phyloP scores from a whole-genome alignment of 441 rosid genomes.

The Macaranga tanarius region DNA sequence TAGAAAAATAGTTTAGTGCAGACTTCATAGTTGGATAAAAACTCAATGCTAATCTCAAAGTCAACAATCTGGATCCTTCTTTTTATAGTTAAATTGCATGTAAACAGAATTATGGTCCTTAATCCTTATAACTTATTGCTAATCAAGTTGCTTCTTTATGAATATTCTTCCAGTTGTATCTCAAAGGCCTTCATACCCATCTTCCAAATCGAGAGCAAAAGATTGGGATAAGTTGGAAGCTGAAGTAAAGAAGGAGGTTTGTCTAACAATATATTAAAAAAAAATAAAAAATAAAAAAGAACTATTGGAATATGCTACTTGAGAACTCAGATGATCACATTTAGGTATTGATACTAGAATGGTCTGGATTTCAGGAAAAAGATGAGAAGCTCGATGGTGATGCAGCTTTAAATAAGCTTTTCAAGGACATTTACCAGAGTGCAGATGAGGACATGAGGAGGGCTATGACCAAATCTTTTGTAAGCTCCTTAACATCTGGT shows the following conservation, averaged over 20 bases:
- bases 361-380: slow-evolving; percentile 60
- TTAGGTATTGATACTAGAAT: background rate
- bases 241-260: slow-evolving; percentile 64
- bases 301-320: too few species aligned
- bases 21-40: background rate
- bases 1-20: background rate
- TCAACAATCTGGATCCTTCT: background rate
- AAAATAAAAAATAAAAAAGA: too few species aligned
- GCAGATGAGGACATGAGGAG: slow-evolving; percentile 82
- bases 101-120: background rate
- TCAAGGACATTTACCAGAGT: slow-evolving; percentile 64
- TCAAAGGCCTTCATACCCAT: slow-evolving; percentile 63
- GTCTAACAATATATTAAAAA: background rate
- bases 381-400: slow-evolving; percentile 90
- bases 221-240: slow-evolving; percentile 94
- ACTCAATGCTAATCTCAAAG: background rate
- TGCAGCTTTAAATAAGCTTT: slow-evolving; percentile 84
- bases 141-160: slow-evolving; percentile 1
- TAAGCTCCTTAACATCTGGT: slow-evolving; percentile 22
- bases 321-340: background rate
- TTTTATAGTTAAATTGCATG: background rate
- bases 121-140: background rate
- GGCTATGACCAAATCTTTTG: slow-evolving; percentile 91
- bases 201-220: slow-evolving; percentile 54
- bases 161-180: slow-evolving; percentile 11